These are phyloP conservation scores for Fusarium buharicum DNA, from an alignment of 2,329 filamentous ascomycete species.

Conservation along the genomic window DNA sequence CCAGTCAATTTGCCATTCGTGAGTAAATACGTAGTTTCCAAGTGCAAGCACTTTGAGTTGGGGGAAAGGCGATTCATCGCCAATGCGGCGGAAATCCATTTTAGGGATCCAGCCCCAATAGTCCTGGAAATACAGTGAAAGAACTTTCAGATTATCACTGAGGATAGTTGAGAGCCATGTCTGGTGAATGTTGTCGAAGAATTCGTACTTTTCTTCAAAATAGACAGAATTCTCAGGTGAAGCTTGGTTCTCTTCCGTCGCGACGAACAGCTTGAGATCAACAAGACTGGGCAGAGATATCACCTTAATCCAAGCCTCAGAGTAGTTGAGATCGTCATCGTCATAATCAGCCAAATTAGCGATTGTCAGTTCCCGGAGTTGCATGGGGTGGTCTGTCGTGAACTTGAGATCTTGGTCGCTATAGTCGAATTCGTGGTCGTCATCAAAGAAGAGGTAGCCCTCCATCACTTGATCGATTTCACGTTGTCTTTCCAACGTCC, in stretches of 20 bases:
- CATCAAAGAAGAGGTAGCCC: rapidly evolving
- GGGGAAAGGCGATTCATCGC: conserved; percentile 46
- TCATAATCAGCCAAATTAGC: conserved; percentile 29
- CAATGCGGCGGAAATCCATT: conserved; percentile 47
- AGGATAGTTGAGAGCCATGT: conserved; percentile 31
- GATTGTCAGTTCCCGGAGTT: conserved; percentile 19
- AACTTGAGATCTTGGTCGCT: neutral
- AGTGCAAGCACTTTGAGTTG: conserved; percentile 54
- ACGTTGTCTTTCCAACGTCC: conserved; percentile 18
- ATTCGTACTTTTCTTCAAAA: conserved; percentile 16
- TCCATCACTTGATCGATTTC: conserved; percentile 4
- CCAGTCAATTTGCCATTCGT: conserved; percentile 60
- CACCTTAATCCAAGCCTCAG: conserved; percentile 16
- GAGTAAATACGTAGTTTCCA: conserved; percentile 55
- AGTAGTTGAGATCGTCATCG: neutral
- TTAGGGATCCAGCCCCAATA: conserved; percentile 55
- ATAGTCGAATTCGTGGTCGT: rapidly evolving
- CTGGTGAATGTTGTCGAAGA: neutral
- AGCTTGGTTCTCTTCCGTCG: neutral
- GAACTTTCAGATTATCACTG: conserved; percentile 45
- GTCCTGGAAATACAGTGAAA: conserved; percentile 51
- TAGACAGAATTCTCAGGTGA: neutral
- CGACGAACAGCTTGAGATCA: conserved; percentile 14
- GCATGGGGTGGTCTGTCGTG: neutral
- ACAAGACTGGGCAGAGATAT: neutral